Evolutionary conservation across 2,329 filamentous ascomycete species (phyloP).

Genomic region (Aspergillus sp.): DNA sequence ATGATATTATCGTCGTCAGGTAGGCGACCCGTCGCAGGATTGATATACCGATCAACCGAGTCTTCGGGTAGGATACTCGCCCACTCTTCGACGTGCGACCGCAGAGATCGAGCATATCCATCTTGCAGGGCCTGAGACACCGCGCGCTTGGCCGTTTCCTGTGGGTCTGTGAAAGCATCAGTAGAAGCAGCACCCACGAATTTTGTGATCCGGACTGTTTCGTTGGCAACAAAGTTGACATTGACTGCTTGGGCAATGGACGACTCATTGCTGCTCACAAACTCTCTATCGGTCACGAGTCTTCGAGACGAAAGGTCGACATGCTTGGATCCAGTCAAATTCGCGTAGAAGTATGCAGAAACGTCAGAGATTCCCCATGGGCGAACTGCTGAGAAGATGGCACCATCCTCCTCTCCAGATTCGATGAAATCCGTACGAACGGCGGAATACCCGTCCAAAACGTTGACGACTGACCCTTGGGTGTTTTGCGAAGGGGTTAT

Average conservation of each 20-base stretch:
- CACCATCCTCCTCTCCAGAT: conserved; percentile 59
- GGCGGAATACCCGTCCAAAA: conserved; percentile 71
- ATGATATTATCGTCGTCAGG: conserved; percentile 61
- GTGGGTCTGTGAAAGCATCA: conserved; percentile 67
- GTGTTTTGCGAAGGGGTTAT: conserved; percentile 59
- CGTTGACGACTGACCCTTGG: conserved; percentile 66
- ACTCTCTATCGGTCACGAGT: conserved; percentile 51
- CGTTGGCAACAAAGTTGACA: conserved; percentile 57
- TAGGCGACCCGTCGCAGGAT: conserved; percentile 61
- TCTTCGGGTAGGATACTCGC: conserved; percentile 61
- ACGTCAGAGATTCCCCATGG: conserved; percentile 66
- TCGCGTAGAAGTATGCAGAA: conserved; percentile 62
- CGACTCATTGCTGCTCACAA: conserved; percentile 62
- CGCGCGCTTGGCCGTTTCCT: conserved; percentile 59
- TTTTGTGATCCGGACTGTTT: conserved; percentile 64
- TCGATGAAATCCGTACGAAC: conserved; percentile 64
- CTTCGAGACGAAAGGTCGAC: conserved; percentile 50
- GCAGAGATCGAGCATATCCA: conserved; percentile 61
- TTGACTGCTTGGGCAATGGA: conserved; percentile 67
- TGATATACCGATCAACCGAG: conserved; percentile 66
- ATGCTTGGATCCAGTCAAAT: conserved; percentile 43
- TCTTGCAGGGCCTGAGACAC: conserved; percentile 53
- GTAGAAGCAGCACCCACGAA: conserved; percentile 71
- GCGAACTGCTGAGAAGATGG: conserved; percentile 68
- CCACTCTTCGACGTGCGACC: conserved; percentile 67